Conservation (phyloP, 75 land plant genomes). For the Selaginella moellendorffii region DNA sequence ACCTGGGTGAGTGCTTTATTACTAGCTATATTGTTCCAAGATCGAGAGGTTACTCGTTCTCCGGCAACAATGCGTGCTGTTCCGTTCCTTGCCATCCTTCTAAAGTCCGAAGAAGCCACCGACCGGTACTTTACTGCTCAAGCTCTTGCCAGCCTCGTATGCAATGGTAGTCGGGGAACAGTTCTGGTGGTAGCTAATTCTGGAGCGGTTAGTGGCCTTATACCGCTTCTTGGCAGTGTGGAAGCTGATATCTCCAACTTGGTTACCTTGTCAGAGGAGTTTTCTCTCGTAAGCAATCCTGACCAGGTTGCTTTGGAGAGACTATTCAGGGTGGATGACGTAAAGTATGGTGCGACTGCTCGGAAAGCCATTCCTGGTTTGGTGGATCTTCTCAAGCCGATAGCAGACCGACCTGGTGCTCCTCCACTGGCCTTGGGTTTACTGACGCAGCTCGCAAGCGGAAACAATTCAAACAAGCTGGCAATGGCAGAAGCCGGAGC, state of each 20-base stretch:
- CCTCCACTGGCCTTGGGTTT: conserved; percentile 76
- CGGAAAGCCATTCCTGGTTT: conserved; percentile 85
- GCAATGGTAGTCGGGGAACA: conserved; percentile 96
- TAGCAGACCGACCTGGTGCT: conserved; percentile 91
- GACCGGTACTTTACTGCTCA: conserved; percentile 94
- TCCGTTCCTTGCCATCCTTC: conserved; percentile 53
- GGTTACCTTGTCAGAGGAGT: conserved; percentile 66
- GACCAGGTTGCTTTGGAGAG: conserved; percentile 86
- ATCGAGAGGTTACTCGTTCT: conserved; percentile 77
- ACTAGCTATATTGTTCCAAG: conserved; percentile 72
- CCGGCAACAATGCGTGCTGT: conserved; percentile 72
- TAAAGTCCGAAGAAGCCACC: conserved; percentile 62
- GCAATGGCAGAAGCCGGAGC: conserved; percentile 95
- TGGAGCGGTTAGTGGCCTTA: conserved; percentile 77
- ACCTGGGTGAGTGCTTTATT: conserved; percentile 82
- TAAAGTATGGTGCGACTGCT: conserved; percentile 79
- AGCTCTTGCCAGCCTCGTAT: conserved; percentile 76
- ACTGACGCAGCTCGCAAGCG: conserved; percentile 71
- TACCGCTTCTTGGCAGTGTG: conserved; percentile 82
- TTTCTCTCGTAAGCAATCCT: conserved; percentile 50
- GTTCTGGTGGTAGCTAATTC: conserved; percentile 90
- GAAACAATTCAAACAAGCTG: conserved; percentile 58
- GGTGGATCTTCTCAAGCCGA: conserved; percentile 88
- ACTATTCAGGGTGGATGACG: conserved; percentile 89
- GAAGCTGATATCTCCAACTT: conserved; percentile 64